Evolutionary conservation across 331 rosid species (phyloP).

Genomic region (Acacia pycnantha): DNA sequence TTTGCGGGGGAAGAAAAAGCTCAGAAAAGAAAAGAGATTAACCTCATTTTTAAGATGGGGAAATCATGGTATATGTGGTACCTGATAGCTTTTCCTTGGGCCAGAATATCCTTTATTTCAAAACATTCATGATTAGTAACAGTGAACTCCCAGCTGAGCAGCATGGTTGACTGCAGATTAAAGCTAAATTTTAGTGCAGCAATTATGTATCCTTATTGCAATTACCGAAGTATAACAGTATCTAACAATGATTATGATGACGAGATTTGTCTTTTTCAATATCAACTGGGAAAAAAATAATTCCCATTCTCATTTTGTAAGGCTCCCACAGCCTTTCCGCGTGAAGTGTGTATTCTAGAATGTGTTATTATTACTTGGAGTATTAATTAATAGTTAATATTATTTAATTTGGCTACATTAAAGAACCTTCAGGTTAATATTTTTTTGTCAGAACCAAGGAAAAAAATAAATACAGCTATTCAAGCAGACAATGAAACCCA

Average conservation of each 20-base stretch:
- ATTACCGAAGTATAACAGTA: constrained; percentile 37
- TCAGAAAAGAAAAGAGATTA: constrained; percentile 8
- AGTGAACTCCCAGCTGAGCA: constrained; percentile 48
- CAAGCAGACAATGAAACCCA: constrained; percentile 25
- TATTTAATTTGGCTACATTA: constrained; percentile 11
- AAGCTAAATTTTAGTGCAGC: constrained; percentile 39
- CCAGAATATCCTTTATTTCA: constrained; percentile 31
- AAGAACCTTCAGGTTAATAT: background rate
- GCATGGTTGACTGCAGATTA: constrained; percentile 47
- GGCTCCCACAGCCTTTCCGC: constrained; percentile 27
- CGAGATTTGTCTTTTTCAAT: constrained; percentile 23
- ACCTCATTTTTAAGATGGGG: constrained; percentile 26
- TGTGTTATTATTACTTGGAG: background rate
- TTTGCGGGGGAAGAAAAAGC: constrained; percentile 19
- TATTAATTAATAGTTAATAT: background rate
- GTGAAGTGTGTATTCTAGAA: constrained; percentile 13
- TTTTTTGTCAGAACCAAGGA: background rate
- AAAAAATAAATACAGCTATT: constrained; percentile 1
- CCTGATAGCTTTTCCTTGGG: constrained; percentile 30
- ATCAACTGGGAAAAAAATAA: constrained; percentile 1
- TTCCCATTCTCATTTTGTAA: constrained; percentile 19
- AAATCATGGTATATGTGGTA: constrained; percentile 38
- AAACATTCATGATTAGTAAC: constrained; percentile 37
- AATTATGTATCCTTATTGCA: constrained; percentile 46
- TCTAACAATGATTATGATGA: constrained; percentile 41